Evolutionary conservation across 148 eudicot species (phyloP), one percentile per base, ranked within the genome.

Genomic region (Fagopyrum tataricum): DNA sequence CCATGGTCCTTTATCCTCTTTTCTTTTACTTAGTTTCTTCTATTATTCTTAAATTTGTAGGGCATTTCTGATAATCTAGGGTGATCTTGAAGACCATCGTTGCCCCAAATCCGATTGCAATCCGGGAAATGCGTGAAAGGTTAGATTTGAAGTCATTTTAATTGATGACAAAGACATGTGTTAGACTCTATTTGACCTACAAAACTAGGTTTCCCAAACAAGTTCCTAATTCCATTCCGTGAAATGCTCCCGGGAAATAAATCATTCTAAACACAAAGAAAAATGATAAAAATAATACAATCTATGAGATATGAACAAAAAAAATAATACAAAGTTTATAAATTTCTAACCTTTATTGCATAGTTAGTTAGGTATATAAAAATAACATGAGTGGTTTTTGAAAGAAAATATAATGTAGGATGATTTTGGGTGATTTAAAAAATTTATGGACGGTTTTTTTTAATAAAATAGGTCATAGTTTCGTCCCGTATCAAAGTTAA

Each of bases 81-180:
- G 64, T 58, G 37, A 5, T 53, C n/a, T 53, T n/a, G 59, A 56
- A 21, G 62, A 24, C 40, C 6, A 11, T 61, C 41, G 12, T 24
- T 24, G 67, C 67, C n/a, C 13, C 40, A 26, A 61, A 61, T 61
- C 41, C 41, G 67, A 26, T 24, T 61, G 5, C 17, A 24, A 26
- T 26, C 39, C 67, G 67, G 67, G 67, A 61, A 61, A 24, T 61
- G 2, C 67, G 67, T 61, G 67, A 4, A 61, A 61, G 40, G 15
- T 20, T 9, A 26, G 67, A 61, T 61, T 26, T 61, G 39, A 40
- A 61, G 31, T 24, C 31, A 2, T 14, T 64, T 55, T 6, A 8
- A 55, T 55, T 55, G 61, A 55, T 55, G 61, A 20, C 24, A 2
- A 11, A 18, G 61, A 55, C 61, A 55, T 55, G 61, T 55, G 23